A percentile compares a stretch with the other conserved stretches of the same genome.
phyloP scores from a whole-genome alignment of 2,329 filamentous ascomycete species.

The Metarhizium sp. region DNA sequence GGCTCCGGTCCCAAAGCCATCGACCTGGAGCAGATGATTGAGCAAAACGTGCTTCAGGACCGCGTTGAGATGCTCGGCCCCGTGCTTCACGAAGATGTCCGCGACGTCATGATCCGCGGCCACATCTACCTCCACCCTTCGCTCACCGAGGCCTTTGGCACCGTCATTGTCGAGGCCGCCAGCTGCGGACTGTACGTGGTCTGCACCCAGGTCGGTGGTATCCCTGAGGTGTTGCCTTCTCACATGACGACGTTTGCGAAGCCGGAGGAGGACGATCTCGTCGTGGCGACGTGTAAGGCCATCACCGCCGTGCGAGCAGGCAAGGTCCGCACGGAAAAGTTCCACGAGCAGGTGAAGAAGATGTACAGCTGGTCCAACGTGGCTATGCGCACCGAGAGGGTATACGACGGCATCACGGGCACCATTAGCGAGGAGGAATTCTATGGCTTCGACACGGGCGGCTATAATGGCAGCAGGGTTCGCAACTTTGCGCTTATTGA shows the following conservation, averaged over 20 bases:
- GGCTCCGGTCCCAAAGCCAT: slow-evolving; percentile 95
- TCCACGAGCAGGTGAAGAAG: slow-evolving; percentile 92
- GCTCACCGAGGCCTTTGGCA: slow-evolving; percentile 93
- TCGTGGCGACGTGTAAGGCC: slow-evolving; percentile 78
- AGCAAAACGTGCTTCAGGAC: slow-evolving; percentile 88
- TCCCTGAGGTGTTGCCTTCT: slow-evolving; percentile 87
- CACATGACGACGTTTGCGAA: slow-evolving; percentile 98
- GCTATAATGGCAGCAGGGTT: slow-evolving; percentile 61
- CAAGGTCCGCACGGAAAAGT: slow-evolving; percentile 81
- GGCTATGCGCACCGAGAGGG: slow-evolving; percentile 82
- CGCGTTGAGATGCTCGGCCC: slow-evolving; percentile 87
- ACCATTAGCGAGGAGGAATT: slow-evolving; percentile 80
- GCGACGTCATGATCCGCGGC: slow-evolving; percentile 93
- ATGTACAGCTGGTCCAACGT: slow-evolving; percentile 99
- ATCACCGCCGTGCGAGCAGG: slow-evolving; percentile 80
- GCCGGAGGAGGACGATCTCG: slow-evolving; percentile 91
- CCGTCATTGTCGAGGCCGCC: slow-evolving; percentile 94
- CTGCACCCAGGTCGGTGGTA: slow-evolving; percentile 91
- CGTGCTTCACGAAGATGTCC: slow-evolving; percentile 89
- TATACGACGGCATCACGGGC: slow-evolving; percentile 88
- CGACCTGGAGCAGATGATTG: slow-evolving; percentile 95
- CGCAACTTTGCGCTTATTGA: slow-evolving; percentile 92
- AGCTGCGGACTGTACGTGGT: slow-evolving; percentile 95
- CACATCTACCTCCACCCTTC: slow-evolving; percentile 96
- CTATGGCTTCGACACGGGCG: slow-evolving; percentile 68